These are phyloP conservation scores for Dioscorea cayenensis DNA, from an alignment of 116 monocot genomes.

Conservation along the genomic window DNA sequence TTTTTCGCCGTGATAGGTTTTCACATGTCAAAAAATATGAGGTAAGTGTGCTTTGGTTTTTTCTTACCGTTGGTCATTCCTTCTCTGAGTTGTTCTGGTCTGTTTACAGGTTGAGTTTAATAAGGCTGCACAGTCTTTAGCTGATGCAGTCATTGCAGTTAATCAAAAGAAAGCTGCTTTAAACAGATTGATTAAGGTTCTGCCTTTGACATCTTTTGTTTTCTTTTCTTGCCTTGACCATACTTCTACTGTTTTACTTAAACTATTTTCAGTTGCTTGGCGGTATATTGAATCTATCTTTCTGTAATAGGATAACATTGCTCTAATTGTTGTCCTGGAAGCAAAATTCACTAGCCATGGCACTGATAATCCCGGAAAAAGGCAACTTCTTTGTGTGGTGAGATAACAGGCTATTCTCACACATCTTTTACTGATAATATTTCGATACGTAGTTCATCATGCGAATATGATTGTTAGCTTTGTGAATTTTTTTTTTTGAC, in stretches of 20 bases:
- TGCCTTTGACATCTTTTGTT: neutral
- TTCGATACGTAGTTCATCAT: neutral
- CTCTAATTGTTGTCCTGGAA: conserved; percentile 80
- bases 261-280: neutral
- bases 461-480: neutral
- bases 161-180: conserved; percentile 64
- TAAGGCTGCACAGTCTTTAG: conserved; percentile 84
- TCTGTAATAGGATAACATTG: conserved; percentile 74
- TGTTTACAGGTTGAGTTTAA: conserved; percentile 84
- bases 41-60: conserved; percentile 28
- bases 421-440: neutral
- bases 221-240: neutral
- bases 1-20: conserved; percentile 82
- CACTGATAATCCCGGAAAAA: conserved; percentile 67
- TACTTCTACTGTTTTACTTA: neutral
- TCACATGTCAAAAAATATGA: conserved; percentile 83
- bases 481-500: too few species aligned
- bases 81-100: neutral
- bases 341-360: conserved; percentile 63
- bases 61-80: neutral
- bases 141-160: conserved; percentile 55
- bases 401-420: conserved; percentile 10
- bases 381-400: conserved; percentile 95
- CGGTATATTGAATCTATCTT: neutral
- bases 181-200: conserved; percentile 70